Base-by-base conservation (phyloP, 768 basidiomycete species). In the Auricularia sp. region DNA sequence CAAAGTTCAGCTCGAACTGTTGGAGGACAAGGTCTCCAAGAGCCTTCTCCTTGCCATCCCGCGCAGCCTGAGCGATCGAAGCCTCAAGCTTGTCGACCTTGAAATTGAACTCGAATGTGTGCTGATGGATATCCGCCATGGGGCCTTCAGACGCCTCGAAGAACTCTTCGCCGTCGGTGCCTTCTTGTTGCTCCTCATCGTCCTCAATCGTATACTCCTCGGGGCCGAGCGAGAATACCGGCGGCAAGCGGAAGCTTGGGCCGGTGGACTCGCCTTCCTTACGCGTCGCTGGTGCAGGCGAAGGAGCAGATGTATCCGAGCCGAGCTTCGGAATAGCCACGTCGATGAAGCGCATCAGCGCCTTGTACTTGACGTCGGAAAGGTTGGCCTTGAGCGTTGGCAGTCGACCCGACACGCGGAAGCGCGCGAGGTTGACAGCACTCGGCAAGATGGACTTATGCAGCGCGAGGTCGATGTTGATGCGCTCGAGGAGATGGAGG, bases 381-480 rank as follows among this genome's bases (percentile, higher is more conserved):
- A 95, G 77, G 74, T 99, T 98, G 73, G 97, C 81, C 71, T 90
- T 89, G 10, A 99, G 80, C 36, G 84, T 84, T 1, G 96, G 95
- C 47, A 99, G 77, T 65, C 87, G 87, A 7, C 95, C 97, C 0
- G 92, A 85, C 61, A 98, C 80, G 74, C 94, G 98, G 81, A 98
- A 90, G 44, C 89, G 83, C 1, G 94, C 84, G 59, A 98, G 81
- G 68, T 83, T 93, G 61, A 88, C 79, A 14, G 86, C 90, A 62
- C 84, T 85, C 0, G 92, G 89, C 36, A 97, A 87, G 68, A 98
- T 98, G 1, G 94, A 97, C 71, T 89, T 95, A 70, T 97, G 91
- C 18, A 97, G 84, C 71, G 87, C 83, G 60, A 98, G 83, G 68
- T 90, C 86, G 71, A 99, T 87, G 74, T 86, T 96, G 71, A 93